phyloP scores from a whole-genome alignment of 176 grass and related monocot species.

The Guadua angustifolia region DNA sequence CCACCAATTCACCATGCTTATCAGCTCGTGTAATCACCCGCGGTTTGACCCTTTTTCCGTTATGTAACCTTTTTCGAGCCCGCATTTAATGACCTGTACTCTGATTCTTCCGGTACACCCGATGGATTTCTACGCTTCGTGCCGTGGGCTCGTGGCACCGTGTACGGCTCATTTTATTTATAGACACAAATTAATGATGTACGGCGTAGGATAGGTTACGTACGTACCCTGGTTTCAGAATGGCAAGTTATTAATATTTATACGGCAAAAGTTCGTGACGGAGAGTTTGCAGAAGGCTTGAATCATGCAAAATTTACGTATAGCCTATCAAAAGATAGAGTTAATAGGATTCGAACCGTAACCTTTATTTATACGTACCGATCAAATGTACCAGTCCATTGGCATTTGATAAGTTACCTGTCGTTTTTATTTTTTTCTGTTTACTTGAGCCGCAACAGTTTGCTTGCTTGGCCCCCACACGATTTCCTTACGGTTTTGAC shows the following conservation, averaged over 20 bases:
- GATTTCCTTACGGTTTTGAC: not conserved
- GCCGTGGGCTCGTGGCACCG: not conserved
- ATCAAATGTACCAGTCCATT: too few species aligned
- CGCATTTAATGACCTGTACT: not conserved
- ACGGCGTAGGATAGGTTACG: not conserved
- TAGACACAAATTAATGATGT: not conserved
- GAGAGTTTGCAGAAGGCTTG: not conserved
- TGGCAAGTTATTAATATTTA: not conserved
- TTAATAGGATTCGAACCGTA: not conserved
- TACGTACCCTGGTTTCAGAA: not conserved
- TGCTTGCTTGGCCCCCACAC: not conserved
- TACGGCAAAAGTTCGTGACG: not conserved
- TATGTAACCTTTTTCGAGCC: not conserved
- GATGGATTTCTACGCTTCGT: not conserved
- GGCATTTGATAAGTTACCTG: too few species aligned
- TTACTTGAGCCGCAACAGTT: not conserved
- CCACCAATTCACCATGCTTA: too few species aligned
- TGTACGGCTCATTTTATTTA: not conserved
- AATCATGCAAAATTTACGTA: not conserved
- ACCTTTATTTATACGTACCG: not conserved
- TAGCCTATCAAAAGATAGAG: not conserved
- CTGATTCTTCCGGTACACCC: not conserved
- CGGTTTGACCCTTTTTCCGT: not conserved
- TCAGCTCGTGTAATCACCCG: constrained; percentile 30
- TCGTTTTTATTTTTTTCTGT: not conserved